Percentiles rank a stretch among this genome's conserved stretches.
These are phyloP conservation scores for Ceratocystis colombiana DNA, from an alignment of 2,329 filamentous ascomycete species.

Conservation along the genomic window DNA sequence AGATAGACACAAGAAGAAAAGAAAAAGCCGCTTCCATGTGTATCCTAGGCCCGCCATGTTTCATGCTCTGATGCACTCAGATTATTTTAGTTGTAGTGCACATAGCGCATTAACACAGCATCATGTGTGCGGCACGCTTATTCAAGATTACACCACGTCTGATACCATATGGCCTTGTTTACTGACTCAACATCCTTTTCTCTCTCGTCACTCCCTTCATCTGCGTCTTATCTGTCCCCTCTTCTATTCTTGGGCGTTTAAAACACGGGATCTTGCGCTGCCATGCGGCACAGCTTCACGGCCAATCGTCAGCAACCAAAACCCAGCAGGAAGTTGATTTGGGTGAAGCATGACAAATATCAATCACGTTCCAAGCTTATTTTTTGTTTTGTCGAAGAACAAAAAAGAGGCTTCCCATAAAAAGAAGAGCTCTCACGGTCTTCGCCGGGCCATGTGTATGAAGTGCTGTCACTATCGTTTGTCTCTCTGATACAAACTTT, in stretches of 20 bases:
- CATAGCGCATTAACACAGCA: neutral
- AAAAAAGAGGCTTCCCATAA: neutral
- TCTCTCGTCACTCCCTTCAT: neutral
- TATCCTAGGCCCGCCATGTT: neutral
- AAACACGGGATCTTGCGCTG: slow-evolving; percentile 2
- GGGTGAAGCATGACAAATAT: neutral
- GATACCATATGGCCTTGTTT: neutral
- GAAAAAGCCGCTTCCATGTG: neutral
- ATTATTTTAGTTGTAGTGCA: neutral
- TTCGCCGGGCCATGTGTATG: too few relatives aligned
- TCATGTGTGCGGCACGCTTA: neutral
- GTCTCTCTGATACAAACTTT: too few relatives aligned
- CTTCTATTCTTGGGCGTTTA: slow-evolving; percentile 14
- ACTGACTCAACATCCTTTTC: neutral
- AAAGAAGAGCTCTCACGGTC: neutral
- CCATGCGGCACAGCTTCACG: neutral
- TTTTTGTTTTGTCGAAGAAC: neutral
- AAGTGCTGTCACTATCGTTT: too few relatives aligned
- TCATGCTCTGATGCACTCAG: neutral
- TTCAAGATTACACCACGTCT: neutral
- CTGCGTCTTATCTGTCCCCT: neutral
- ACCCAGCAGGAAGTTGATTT: neutral
- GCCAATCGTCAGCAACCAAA: neutral
- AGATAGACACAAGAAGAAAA: neutral
- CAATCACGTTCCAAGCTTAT: neutral